Conservation (phyloP, 129 eudicot genomes). For the Chrysanthemum lavandulifolium region DNA sequence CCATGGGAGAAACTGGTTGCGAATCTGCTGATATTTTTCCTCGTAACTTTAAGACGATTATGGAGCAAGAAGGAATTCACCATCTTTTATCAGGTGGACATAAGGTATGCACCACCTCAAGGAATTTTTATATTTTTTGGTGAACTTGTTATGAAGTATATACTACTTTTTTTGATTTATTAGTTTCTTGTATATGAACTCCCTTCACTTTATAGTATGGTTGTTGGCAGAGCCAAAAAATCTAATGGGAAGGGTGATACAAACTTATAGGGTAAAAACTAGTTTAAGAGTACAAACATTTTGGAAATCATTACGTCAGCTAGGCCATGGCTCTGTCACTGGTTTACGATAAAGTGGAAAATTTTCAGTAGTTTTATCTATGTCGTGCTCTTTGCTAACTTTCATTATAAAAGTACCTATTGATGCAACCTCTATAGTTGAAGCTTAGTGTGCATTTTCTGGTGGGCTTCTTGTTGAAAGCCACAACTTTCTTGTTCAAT, state of each 20-base stretch:
- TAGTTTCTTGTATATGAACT: background rate
- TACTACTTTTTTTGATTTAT: conserved; percentile 6
- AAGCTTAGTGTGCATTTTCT: background rate
- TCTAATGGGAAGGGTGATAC: background rate
- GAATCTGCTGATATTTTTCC: conserved; percentile 22
- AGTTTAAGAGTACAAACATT: background rate
- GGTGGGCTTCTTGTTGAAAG: background rate
- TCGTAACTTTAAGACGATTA: conserved; percentile 23
- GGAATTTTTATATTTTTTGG: conserved; percentile 6
- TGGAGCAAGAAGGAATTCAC: conserved; percentile 41
- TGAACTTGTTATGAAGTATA: conserved; percentile 17
- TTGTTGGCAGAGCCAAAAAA: background rate
- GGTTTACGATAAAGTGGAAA: background rate
- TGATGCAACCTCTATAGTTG: conserved; percentile 14
- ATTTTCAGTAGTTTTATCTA: background rate
- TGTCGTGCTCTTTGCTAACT: background rate
- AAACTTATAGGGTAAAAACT: background rate
- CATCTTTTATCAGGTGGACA: conserved; percentile 38
- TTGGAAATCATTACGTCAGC: background rate
- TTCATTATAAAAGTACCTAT: background rate
- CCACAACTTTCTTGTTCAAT: background rate
- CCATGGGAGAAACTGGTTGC: conserved; percentile 30
- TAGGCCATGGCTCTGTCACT: background rate
- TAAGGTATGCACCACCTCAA: conserved; percentile 20
- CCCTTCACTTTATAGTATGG: conserved; percentile 8